Evolutionary conservation across 805 yeast species (phyloP).

Genomic region (Brettanomyces custersianus): DNA sequence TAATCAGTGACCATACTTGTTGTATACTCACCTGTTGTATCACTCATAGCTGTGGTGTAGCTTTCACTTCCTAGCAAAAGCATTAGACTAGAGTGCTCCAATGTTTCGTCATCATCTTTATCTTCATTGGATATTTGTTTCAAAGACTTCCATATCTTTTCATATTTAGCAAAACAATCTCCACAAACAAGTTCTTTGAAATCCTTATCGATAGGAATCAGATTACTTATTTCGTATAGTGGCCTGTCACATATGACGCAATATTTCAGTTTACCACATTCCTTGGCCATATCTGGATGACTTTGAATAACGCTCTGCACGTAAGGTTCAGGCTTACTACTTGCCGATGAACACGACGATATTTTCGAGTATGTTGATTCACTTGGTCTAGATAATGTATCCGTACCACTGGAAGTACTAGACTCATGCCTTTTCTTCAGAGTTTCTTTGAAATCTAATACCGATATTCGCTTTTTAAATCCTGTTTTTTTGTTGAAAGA

Average conservation of each 20-base stretch:
- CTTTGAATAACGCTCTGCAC: slow-evolving; percentile 11
- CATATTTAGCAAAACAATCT: slow-evolving; percentile 42
- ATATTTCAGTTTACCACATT: slow-evolving; percentile 26
- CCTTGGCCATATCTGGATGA: slow-evolving; percentile 18
- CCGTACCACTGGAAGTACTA: too few relatives aligned
- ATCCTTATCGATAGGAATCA: slow-evolving; percentile 18
- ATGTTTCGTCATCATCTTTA: background rate
- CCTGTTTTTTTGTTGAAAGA: slow-evolving; percentile 3
- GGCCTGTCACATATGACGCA: slow-evolving; percentile 70
- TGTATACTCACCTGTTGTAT: too few relatives aligned
- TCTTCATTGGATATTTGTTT: background rate
- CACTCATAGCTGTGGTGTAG: too few relatives aligned
- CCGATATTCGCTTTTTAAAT: slow-evolving; percentile 22
- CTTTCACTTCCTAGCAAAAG: too few relatives aligned
- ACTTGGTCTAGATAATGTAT: too few relatives aligned
- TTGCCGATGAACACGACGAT: slow-evolving; percentile 10
- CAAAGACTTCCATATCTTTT: slow-evolving; percentile 11
- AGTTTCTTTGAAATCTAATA: slow-evolving; percentile 25
- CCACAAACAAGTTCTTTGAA: slow-evolving; percentile 53
- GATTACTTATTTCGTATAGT: slow-evolving; percentile 48
- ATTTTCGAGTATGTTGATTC: slow-evolving; percentile 2
- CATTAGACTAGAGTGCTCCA: background rate
- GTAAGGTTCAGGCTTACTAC: slow-evolving; percentile 14
- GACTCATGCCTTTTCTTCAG: slow-evolving; percentile 9
- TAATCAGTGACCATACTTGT: too few relatives aligned